These are phyloP conservation scores for Fragaria ananassa DNA, from an alignment of 306 rosid species.

Conservation along the genomic window DNA sequence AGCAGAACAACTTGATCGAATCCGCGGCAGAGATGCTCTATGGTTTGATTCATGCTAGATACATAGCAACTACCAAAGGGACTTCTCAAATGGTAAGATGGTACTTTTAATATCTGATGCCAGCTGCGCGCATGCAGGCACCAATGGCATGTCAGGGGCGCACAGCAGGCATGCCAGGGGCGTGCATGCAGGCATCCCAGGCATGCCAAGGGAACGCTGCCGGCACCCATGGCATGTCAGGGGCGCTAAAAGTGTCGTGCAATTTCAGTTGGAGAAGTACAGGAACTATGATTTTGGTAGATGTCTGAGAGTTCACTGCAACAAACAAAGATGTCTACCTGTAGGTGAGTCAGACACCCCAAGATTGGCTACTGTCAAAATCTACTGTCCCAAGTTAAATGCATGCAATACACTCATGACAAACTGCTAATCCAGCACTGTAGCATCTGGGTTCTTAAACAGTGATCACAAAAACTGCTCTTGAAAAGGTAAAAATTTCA, in stretches of 20 bases:
- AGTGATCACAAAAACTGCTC: no score
- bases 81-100: constrained; percentile 60
- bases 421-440: no score
- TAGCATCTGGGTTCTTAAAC: no score
- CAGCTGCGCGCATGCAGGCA: no score
- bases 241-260: not conserved
- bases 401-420: no score
- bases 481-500: no score
- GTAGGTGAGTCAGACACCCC: constrained; percentile 73
- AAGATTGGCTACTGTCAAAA: constrained; percentile 63
- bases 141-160: no score
- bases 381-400: constrained; percentile 61
- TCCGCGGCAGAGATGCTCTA: constrained; percentile 78
- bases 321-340: constrained; percentile 75
- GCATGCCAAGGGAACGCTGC: no score
- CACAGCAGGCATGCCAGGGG: no score
- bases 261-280: constrained; percentile 62
- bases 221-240: no score
- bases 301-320: constrained; percentile 73
- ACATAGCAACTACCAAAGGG: constrained; percentile 61
- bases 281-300: constrained; percentile 69
- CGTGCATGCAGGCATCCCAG: no score
- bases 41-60: constrained; percentile 74
- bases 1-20: constrained; percentile 60
- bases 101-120: not conserved